Base-by-base conservation (phyloP, 805 yeast genomes). In the Tetrapisispora nanseiensis region DNA sequence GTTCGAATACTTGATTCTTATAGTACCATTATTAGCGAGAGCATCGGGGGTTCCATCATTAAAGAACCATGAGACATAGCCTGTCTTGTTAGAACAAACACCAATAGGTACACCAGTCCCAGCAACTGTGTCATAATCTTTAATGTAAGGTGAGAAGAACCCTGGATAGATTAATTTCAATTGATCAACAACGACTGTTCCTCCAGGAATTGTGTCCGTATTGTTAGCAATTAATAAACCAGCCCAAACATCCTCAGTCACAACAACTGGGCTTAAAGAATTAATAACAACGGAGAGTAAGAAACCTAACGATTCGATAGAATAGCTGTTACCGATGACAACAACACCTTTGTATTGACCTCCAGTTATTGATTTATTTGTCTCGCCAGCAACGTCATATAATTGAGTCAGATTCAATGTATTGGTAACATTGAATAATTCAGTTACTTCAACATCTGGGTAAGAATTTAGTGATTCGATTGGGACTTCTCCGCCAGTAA, bases 131-230 rank as follows among this genome's bases (percentile, higher is more conserved):
- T 53, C 47, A 40, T 62, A 59, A 4, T 56, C 49, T 7, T 47
- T 51, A 7, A 46, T 50, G 16, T 45, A 45, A 20, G 59, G 57
- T n/a, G 60, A 49, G 22, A 53, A 44, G 23, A 48, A 42, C 34
- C 61, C 64, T 7, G 63, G 47, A 46, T 53, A 61, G 22, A 61
- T 52, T 27, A 51, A 44, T 15, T 51, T 52, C 39, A 52, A 48
- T 4, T 41, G 37, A 16, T 33, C 38, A 38, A 37, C 40, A 28
- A 54, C 60, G 18, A 53, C 51, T 37, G 56, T 44, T 18, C 53
- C 49, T 35, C 59, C 59, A 42, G 57, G 55, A 2, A 26, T 24
- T 2, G 32, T 12, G 19, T 24, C 24, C n/a, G 41, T 39, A 20
- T 22, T 43, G 29, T 42, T 46, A 18, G 47, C 53, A 22, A 57